Evolutionary conservation across 1,139 yeast species (phyloP).

Genomic region (Candida sp.): DNA sequence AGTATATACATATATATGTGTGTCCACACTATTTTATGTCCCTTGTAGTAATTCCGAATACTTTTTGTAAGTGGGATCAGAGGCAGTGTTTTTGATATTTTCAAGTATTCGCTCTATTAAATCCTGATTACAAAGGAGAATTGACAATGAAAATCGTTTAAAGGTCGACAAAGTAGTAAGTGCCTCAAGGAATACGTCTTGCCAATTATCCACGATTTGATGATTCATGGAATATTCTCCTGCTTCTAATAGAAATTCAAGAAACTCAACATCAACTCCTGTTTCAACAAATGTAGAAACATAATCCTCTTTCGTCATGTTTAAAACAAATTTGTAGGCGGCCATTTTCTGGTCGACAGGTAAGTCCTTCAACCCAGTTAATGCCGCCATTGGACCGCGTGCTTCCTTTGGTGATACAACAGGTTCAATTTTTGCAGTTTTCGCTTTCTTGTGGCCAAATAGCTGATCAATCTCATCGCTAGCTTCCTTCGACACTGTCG

Average conservation of each 20-base stretch:
- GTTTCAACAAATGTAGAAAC: constrained; percentile 34
- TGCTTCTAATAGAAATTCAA: constrained; percentile 52
- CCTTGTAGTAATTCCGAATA: neutral
- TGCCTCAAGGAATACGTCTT: constrained; percentile 11
- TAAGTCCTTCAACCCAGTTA: constrained; percentile 23
- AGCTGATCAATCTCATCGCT: constrained; percentile 13
- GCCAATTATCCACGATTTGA: constrained; percentile 16
- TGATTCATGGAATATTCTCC: constrained; percentile 19
- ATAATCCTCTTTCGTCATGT: constrained; percentile 24
- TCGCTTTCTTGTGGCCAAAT: constrained; percentile 5
- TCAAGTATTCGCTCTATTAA: constrained; percentile 9
- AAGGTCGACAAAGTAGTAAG: constrained; percentile 18
- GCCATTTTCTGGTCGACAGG: constrained; percentile 23
- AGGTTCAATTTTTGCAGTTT: neutral
- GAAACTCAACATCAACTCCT: constrained; percentile 57
- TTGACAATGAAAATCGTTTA: constrained; percentile 23
- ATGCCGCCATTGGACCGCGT: constrained; percentile 24
- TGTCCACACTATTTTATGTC: no score
- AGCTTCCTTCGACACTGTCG: constrained; percentile 4
- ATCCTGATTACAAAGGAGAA: constrained; percentile 8
- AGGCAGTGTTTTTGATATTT: constrained; percentile 7
- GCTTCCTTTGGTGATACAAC: neutral
- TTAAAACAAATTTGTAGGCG: constrained; percentile 41
- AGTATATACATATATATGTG: neutral
- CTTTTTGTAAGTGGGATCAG: neutral